Base-by-base conservation (phyloP, 164 flowering plant genomes). In the Nelumbo lutea region DNA sequence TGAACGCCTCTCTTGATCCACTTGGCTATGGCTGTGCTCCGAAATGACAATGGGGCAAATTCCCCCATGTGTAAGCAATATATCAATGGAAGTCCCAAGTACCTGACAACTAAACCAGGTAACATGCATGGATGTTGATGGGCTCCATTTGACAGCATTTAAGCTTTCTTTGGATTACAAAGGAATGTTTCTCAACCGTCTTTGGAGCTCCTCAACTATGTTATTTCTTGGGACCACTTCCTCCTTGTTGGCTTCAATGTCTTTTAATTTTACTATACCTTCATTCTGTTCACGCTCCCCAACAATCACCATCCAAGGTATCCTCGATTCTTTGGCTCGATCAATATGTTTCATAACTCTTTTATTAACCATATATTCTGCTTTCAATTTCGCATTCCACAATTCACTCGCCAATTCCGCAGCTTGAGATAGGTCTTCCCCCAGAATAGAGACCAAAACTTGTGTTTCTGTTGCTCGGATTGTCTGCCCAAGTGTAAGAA, bases 381-480 rank as follows among this genome's bases (percentile, higher is more conserved):
- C 91, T 72, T 85, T 88, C 64, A 91, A 6, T 61, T 78, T 77
- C 14, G 87, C 89, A 68, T 48, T 65, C 95, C 93, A 88, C 48
- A 90, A 75, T 68, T 87, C 89, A 47, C 81, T 84, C 46, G 68
- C 93, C 57, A 91, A 69, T 68, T 87, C 87, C 42, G 91, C 93
- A 56, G 90, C 98, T 74, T 67, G 73, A 40, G 79, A 68, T 44
- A 85, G 68, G 57, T 90, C 87, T 59, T 89, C 86, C 15, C 93
- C 97, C 15, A 87, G 59, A 61, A 87, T 73, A 75, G 84, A 75
- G 40, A 91, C 91, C 58, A 94, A 74, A 51, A 89, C 90, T 77
- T 94, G 87, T 11, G 97, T 94, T 81, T 91, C 91, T 9, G 91
- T 84, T 5, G 95, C 88, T 65, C 96, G 85, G 3, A 79, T 71